Percentiles rank a stretch among this genome's conserved stretches.
Evolutionary conservation across 495 filamentous ascomycete species (phyloP).

Genomic region (Neurospora sp.): DNA sequence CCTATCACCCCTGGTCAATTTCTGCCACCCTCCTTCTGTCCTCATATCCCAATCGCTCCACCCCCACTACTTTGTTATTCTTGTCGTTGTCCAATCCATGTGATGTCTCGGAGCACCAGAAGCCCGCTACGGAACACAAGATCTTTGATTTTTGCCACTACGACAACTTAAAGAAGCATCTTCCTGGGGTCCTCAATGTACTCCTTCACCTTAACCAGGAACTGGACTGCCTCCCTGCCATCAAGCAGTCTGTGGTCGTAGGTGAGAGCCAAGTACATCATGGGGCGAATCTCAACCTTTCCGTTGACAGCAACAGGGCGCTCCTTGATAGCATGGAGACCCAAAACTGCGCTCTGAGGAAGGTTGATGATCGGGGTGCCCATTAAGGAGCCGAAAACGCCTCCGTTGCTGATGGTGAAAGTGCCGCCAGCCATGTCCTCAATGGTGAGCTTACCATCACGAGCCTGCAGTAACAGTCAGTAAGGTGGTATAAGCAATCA

Average conservation of each 20-base stretch:
- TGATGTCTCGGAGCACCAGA: background rate
- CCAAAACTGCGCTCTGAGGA: slow-evolving; percentile 89
- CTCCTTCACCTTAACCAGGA: slow-evolving; percentile 96
- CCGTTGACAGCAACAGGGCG: slow-evolving; percentile 83
- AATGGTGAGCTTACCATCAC: slow-evolving; percentile 94
- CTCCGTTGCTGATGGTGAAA: slow-evolving; percentile 95
- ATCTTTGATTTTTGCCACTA: background rate
- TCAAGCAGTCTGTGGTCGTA: slow-evolving; percentile 96
- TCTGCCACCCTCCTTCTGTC: background rate
- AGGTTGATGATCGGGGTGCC: slow-evolving; percentile 99
- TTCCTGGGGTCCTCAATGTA: slow-evolving; percentile 94
- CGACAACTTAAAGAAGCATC: slow-evolving; percentile 57
- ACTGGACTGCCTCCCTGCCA: slow-evolving; percentile 91
- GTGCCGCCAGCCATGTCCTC: slow-evolving; percentile 99
- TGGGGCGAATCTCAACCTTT: slow-evolving; percentile 86
- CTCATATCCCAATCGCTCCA: background rate
- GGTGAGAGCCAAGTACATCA: slow-evolving; percentile 98
- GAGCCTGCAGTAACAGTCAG: slow-evolving; percentile 48
- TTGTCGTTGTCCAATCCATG: background rate
- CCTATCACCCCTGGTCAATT: background rate
- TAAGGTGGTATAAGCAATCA: background rate
- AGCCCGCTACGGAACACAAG: background rate
- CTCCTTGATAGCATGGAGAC: slow-evolving; percentile 97
- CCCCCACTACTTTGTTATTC: background rate
- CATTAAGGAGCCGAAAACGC: slow-evolving; percentile 66